Base-by-base conservation (phyloP, 495 filamentous ascomycete species). In the Penicillium mononematosum region DNA sequence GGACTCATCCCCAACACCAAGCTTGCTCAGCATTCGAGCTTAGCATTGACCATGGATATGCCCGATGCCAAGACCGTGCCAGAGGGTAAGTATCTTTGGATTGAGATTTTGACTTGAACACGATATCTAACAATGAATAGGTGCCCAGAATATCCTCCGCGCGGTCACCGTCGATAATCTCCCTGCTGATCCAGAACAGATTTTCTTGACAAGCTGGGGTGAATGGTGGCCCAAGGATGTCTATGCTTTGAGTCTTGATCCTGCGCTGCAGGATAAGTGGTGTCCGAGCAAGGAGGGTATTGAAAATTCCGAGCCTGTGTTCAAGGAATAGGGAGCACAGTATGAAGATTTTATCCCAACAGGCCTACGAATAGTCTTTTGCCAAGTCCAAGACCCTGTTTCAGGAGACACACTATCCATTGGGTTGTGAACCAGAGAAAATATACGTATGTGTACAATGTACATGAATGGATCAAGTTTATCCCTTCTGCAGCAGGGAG, bases 171-270 rank as follows among this genome's bases (percentile, higher is more conserved):
- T 29, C 10, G 56, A 55, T 5, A 63, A 70, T 31, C 16, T 70
- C 10, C 68, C 68, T 17, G 51, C 45, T 5, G 65, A 70, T 36
- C 68, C 65, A 1, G 56, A 70, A 49, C 68, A 70, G 52, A 60
- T 70, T 24, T 68, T 70, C 39, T 44, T 70, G 54, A 70, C 68
- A 31, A 70, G 68, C 43, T 70, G 68, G 68, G 68, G 68, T 24
- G 68, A 70, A 41, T 70, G 68, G 68, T 70, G 68, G 68, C 56
- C 68, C 5, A 66, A 52, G 50, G 63, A 68, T 61, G 68, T 68
- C 11, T 64, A 64, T 53, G 56, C 57, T 3, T 10, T 57, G 16
- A 66, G 63, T 27, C 59, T 70, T 24, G 68, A 70, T 34, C 17
- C 20, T 2, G 44, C 43, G 5, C 38, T 70, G 22, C 68, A 70